Percentiles rank a stretch among this genome's conserved stretches.
These are phyloP conservation scores for Eucalyptus cloeziana DNA, from an alignment of 345 rosid species.

Conservation along the genomic window DNA sequence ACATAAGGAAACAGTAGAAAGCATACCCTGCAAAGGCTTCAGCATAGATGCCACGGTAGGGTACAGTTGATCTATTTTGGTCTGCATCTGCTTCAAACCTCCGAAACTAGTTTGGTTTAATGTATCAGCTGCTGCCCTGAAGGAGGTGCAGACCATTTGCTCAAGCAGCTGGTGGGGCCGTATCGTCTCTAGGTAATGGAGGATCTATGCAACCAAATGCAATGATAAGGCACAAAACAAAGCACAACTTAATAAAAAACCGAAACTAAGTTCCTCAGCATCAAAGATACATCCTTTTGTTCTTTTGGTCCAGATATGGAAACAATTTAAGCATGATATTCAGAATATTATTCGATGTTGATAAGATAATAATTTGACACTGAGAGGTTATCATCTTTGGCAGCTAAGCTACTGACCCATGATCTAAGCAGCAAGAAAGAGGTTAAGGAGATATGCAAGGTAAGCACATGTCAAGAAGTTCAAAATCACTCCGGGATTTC, in stretches of 20 bases:
- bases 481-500: not conserved
- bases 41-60: conserved; percentile 45
- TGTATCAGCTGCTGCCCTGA: conserved; percentile 89
- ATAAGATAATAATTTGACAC: not conserved
- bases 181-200: conserved; percentile 89
- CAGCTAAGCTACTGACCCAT: not conserved
- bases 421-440: not conserved
- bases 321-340: not conserved
- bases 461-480: not conserved
- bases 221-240: not conserved
- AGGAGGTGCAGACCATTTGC: conserved; percentile 94
- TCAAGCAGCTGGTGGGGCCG: conserved; percentile 88
- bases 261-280: not conserved
- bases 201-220: conserved; percentile 31
- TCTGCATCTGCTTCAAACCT: conserved; percentile 58
- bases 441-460: not conserved
- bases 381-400: not conserved
- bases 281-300: not conserved
- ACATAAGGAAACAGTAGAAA: not conserved
- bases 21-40: conserved; percentile 52
- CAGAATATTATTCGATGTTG: not conserved
- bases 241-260: not conserved
- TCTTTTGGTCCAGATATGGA: not conserved
- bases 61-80: conserved; percentile 69
- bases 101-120: conserved; percentile 65